phyloP scores from a whole-genome alignment of 148 eudicot species.

The Beta vulgaris region DNA sequence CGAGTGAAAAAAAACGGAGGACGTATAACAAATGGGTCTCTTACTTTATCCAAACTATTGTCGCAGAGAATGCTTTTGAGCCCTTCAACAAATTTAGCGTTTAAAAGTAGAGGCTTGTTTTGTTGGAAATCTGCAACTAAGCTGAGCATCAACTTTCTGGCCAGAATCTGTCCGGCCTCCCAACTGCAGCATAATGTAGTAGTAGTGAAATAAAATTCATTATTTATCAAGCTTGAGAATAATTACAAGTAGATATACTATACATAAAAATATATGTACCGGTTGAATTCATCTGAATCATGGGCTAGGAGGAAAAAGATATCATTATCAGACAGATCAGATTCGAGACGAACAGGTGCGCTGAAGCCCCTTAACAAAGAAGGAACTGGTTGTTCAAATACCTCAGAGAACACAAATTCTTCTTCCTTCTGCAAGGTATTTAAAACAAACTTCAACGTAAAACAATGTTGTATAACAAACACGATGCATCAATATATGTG shows the following conservation, averaged over 20 bases:
- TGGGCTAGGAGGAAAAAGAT: constrained; percentile 91
- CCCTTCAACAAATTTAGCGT: constrained; percentile 80
- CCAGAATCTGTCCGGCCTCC: constrained; percentile 92
- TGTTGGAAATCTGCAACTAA: constrained; percentile 81
- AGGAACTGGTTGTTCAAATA: constrained; percentile 73
- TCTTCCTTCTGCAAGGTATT: constrained; percentile 74
- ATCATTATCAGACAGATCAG: constrained; percentile 81
- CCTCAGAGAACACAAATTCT: constrained; percentile 77
- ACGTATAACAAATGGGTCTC: not conserved
- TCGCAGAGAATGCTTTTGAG: constrained; percentile 67
- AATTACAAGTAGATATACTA: no score
- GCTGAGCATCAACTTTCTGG: constrained; percentile 88
- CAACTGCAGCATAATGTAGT: constrained; percentile 46
- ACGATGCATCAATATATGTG: no score
- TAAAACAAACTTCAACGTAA: constrained; percentile 4
- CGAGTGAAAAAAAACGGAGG: not conserved
- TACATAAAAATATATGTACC: constrained; percentile 55
- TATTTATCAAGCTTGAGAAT: not conserved
- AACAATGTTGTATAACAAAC: not conserved
- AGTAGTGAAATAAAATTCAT: not conserved
- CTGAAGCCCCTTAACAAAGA: constrained; percentile 88
- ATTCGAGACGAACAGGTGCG: constrained; percentile 82
- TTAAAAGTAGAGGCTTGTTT: constrained; percentile 62
- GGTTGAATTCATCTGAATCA: constrained; percentile 96
- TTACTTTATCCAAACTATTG: constrained; percentile 79